Evolutionary conservation across 371 early-diverging fungal genomes (phyloP).

Genomic region (Syncephalis fuscata): DNA sequence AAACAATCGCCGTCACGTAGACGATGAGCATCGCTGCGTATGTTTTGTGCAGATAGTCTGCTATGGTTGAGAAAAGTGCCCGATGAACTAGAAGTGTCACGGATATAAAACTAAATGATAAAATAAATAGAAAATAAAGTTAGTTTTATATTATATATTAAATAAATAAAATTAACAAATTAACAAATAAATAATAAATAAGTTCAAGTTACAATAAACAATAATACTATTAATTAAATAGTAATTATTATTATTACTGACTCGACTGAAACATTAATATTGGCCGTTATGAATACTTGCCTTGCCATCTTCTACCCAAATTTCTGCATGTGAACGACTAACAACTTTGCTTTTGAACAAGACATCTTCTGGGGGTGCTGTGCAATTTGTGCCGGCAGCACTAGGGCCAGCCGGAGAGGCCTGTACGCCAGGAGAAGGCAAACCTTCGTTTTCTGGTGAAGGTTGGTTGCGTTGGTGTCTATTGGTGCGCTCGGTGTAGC

Average conservation of each 20-base stretch:
- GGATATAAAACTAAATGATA: slow-evolving; percentile 50
- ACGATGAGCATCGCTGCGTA: slow-evolving; percentile 62
- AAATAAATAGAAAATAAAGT: slow-evolving; percentile 1
- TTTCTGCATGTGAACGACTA: slow-evolving; percentile 80
- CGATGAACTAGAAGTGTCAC: slow-evolving; percentile 86
- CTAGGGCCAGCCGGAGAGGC: too few species aligned
- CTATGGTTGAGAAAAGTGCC: slow-evolving; percentile 94
- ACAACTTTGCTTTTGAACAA: slow-evolving; percentile 91
- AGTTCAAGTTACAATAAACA: too few species aligned
- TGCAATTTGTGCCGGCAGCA: slow-evolving; percentile 7
- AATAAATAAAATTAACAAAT: too few species aligned
- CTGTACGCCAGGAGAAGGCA: too few species aligned
- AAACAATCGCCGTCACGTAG: slow-evolving; percentile 83
- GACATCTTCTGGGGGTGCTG: too few species aligned
- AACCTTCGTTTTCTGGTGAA: neutral
- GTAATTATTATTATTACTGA: neutral
- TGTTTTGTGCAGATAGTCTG: slow-evolving; percentile 68
- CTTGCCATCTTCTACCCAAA: slow-evolving; percentile 71
- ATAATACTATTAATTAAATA: slow-evolving; percentile 1
- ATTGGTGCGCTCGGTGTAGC: slow-evolving; percentile 41
- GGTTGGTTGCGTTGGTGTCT: slow-evolving; percentile 15
- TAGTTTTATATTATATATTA: too few species aligned
- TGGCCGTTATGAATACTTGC: slow-evolving; percentile 18
- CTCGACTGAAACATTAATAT: too few species aligned
- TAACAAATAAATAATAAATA: too few species aligned